Percentiles rank a stretch among this genome's conserved stretches.
These are phyloP conservation scores for Hansfordia pulvinata DNA, from an alignment of 2,329 filamentous ascomycete species.

Conservation along the genomic window DNA sequence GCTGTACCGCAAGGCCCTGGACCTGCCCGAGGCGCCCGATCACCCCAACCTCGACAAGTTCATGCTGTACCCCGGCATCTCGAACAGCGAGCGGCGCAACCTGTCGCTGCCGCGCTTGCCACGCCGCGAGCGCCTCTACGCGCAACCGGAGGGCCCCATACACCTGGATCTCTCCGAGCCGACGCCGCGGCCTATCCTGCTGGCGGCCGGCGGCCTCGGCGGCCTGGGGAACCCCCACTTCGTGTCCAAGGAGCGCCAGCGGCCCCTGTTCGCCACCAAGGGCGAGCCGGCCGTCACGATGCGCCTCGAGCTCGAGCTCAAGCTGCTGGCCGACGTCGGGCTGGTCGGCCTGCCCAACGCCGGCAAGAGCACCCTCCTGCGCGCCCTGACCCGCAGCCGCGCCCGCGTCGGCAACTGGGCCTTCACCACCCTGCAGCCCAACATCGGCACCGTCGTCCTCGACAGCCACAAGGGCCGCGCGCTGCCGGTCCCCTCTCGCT, in stretches of 20 bases:
- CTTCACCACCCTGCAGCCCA: conserved; percentile 89
- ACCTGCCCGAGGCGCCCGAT: conserved; percentile 20
- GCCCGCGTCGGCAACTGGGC: conserved; percentile 90
- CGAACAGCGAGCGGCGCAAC: conserved; percentile 50
- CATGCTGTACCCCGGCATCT: conserved; percentile 72
- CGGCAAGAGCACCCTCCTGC: conserved; percentile 84
- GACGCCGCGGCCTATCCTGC: conserved; percentile 70
- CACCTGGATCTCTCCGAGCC: conserved; percentile 60
- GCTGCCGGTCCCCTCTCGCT: conserved; percentile 19
- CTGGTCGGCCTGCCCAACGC: conserved; percentile 92
- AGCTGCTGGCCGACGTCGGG: conserved; percentile 88
- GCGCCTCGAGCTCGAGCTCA: conserved; percentile 77
- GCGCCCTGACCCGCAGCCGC: conserved; percentile 76
- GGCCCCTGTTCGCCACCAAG: conserved; percentile 78
- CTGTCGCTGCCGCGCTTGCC: conserved; percentile 37
- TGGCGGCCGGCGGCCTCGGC: conserved; percentile 78
- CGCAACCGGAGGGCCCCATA: conserved; percentile 62
- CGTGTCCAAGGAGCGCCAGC: conserved; percentile 56
- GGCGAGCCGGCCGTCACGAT: conserved; percentile 71
- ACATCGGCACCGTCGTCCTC: conserved; percentile 89
- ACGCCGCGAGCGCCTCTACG: conserved; percentile 36
- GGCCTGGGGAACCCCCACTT: conserved; percentile 93
- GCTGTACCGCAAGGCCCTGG: conserved; percentile 9
- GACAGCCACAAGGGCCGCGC: conserved; percentile 76
- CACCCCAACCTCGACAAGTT: conserved; percentile 54